Evolutionary conservation across 805 yeast genomes (phyloP), one percentile per base, ranked within the genome.

Genomic region (Blastobotrys chiropterorum): DNA sequence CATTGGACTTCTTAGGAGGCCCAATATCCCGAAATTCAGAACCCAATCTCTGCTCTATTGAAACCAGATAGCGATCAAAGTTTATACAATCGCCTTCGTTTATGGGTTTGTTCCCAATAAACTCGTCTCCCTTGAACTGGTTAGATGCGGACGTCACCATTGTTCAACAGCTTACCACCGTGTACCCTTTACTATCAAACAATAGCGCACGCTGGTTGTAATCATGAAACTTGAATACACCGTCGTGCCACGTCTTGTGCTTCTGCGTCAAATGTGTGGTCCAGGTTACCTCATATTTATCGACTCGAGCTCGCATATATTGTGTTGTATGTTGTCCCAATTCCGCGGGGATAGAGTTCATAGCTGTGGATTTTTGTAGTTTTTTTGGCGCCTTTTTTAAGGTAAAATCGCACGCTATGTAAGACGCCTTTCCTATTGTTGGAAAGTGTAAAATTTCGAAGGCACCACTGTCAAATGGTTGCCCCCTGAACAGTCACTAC

Each of bases 211-310:
- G 58, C 20, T 49, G 48, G 50, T 61, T 59, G 51, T 58, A 54
- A 3, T 44, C 34, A 47, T 61, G 58, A 44, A 64, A 56, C 17
- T 56, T 59, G 22, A 67, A 53, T 6, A 42, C 50, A 1, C 74
- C 74, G 46, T 70, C 73, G 51, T 64, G 57, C 73, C 73, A 70
- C 45, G 54, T 56, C 51, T 70, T 70, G 38, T 57, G 59, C 53
- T 70, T 70, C 56, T 70, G 72, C 8, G 60, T 58, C 31, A 68
- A 46, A 22, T 69, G 63, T 1, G 67, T 50, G 11, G 74, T 65
- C 63, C 64, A 70, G 48, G 70, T 51, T 2, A 60, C 69, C 38
- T 59, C 60, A 47, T 53, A 66, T 14, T 58, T 57, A 48, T 53
- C 56, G 34, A 61, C 57, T 5, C 17, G 42, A 16, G 42, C 53